phyloP scores from a whole-genome alignment of 2,329 filamentous ascomycete genomes.

The Apiospora malaysiana region DNA sequence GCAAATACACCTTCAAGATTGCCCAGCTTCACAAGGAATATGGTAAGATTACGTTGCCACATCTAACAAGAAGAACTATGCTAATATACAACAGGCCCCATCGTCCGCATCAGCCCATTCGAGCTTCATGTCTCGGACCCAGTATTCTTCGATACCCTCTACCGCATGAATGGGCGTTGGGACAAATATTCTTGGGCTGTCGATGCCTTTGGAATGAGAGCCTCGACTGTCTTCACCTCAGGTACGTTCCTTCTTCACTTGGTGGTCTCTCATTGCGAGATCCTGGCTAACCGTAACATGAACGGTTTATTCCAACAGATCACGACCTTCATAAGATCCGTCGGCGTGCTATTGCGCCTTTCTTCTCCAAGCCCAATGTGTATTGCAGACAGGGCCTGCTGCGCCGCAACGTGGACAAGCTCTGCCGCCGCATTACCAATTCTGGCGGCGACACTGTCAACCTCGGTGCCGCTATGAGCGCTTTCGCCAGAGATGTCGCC shows the following conservation, averaged over 20 bases:
- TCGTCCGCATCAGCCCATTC: slow-evolving; percentile 30
- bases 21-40: slow-evolving; percentile 6
- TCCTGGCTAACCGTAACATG: neutral
- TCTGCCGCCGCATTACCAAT: slow-evolving; percentile 18
- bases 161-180: slow-evolving; percentile 37
- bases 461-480: slow-evolving; percentile 16
- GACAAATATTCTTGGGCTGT: slow-evolving; percentile 33
- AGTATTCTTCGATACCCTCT: slow-evolving; percentile 46
- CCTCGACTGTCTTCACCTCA: neutral
- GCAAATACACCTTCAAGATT: slow-evolving; percentile 4
- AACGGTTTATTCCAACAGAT: neutral
- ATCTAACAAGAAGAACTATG: accelerated
- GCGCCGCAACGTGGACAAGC: slow-evolving; percentile 25
- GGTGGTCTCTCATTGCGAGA: no score
- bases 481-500: slow-evolving; percentile 2
- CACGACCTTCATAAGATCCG: slow-evolving; percentile 43
- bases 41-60: neutral
- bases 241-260: neutral
- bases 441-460: neutral
- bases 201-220: neutral
- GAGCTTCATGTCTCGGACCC: slow-evolving; percentile 33
- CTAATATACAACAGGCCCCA: slow-evolving; percentile 28
- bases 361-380: slow-evolving; percentile 42
- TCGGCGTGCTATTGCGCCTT: slow-evolving; percentile 38
- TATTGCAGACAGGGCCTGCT: slow-evolving; percentile 27